These are phyloP conservation scores for Cyberlindnera samutprakarnensis DNA, from an alignment of 805 yeast species.

Conservation along the genomic window DNA sequence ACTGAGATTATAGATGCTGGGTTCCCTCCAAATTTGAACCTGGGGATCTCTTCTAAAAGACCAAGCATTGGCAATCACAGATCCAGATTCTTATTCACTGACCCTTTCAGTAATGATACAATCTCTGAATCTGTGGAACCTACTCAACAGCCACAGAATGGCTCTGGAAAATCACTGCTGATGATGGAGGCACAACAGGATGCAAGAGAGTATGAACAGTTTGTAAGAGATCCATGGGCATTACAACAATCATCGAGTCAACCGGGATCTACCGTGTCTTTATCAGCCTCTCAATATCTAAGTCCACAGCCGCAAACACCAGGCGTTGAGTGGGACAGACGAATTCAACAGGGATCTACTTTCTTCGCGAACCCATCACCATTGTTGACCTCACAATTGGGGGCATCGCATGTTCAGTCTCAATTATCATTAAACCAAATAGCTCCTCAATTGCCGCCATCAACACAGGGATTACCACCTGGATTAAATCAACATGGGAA, in stretches of 20 bases:
- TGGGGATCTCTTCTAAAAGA: slow-evolving; percentile 35
- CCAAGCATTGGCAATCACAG: slow-evolving; percentile 51
- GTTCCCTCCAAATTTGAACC: slow-evolving; percentile 11
- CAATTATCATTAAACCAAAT: slow-evolving; percentile 14
- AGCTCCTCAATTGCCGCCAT: slow-evolving; percentile 5
- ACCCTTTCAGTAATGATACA: slow-evolving; percentile 41
- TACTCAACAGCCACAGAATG: slow-evolving; percentile 21
- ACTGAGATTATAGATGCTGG: slow-evolving; percentile 34
- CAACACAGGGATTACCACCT: slow-evolving; percentile 6
- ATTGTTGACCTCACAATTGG: slow-evolving; percentile 16
- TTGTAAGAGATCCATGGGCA: slow-evolving; percentile 38
- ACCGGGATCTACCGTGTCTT: slow-evolving; percentile 3
- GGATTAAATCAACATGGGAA: slow-evolving; percentile 1
- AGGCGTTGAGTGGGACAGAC: slow-evolving; percentile 37
- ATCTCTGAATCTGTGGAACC: slow-evolving; percentile 16
- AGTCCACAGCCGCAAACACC: slow-evolving; percentile 36
- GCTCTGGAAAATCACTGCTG: slow-evolving; percentile 33
- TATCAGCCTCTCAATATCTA: slow-evolving; percentile 9
- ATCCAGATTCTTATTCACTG: slow-evolving; percentile 64
- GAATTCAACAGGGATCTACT: slow-evolving; percentile 48
- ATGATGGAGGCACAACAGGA: slow-evolving; percentile 31
- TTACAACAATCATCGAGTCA: slow-evolving; percentile 4
- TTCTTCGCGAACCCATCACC: slow-evolving; percentile 34
- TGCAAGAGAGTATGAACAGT: slow-evolving; percentile 32
- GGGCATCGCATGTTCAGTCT: slow-evolving; percentile 18